These are phyloP conservation scores for Marasmius tenuissimus DNA, from an alignment of 1,284 basidiomycete species.

Conservation along the genomic window DNA sequence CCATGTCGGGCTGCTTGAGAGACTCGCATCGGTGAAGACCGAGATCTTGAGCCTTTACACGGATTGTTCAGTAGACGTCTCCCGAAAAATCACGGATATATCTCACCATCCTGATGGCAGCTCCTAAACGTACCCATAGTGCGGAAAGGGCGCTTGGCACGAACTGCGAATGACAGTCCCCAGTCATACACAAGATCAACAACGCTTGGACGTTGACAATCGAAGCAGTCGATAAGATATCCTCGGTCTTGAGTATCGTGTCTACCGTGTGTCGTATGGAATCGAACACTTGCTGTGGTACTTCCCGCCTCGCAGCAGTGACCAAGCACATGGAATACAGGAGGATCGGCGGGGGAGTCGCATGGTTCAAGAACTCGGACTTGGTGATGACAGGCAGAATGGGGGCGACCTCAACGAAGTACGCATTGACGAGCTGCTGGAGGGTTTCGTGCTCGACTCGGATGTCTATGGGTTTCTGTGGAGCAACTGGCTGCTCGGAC, in stretches of 20 bases:
- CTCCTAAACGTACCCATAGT: constrained; percentile 74
- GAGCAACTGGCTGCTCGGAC: constrained; percentile 52
- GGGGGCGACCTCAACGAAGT: constrained; percentile 86
- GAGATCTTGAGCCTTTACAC: constrained; percentile 81
- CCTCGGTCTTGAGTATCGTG: constrained; percentile 83
- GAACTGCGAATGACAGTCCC: constrained; percentile 78
- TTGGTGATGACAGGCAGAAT: constrained; percentile 86
- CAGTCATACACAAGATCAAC: constrained; percentile 80
- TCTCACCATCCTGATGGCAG: constrained; percentile 83
- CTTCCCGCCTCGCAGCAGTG: constrained; percentile 82
- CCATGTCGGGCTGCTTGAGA: constrained; percentile 71
- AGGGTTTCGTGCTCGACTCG: constrained; percentile 78
- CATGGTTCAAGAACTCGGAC: constrained; percentile 79
- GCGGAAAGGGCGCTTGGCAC: constrained; percentile 76
- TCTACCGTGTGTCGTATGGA: constrained; percentile 85
- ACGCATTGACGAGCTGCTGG: constrained; percentile 85
- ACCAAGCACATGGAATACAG: constrained; percentile 93
- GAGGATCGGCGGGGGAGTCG: constrained; percentile 76
- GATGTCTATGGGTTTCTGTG: constrained; percentile 64
- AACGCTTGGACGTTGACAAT: constrained; percentile 89
- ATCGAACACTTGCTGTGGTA: constrained; percentile 83
- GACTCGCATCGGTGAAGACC: constrained; percentile 87
- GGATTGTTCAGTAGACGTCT: constrained; percentile 16
- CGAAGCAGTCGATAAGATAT: constrained; percentile 85
- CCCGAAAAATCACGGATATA: constrained; percentile 9